Evolutionary conservation across 495 filamentous ascomycete species (phyloP).

Genomic region (Annulohypoxylon stygium): DNA sequence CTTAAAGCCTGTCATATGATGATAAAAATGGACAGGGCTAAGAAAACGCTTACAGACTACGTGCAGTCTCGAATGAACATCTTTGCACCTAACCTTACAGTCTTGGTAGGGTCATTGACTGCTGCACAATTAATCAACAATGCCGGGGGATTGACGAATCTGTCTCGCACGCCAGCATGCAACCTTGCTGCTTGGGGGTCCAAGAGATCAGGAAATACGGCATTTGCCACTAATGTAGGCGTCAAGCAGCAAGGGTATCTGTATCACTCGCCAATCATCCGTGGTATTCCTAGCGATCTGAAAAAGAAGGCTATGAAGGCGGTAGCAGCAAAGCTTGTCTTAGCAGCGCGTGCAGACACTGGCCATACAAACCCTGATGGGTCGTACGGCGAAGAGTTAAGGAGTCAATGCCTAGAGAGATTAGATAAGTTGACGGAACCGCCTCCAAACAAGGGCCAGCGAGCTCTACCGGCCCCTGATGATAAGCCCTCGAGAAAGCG

Average conservation of each 20-base stretch:
- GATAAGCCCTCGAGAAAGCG: constrained; percentile 96
- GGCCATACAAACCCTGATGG: constrained; percentile 88
- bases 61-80: constrained; percentile 98
- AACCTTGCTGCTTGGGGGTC: constrained; percentile 91
- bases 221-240: constrained; percentile 94
- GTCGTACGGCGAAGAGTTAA: constrained; percentile 84
- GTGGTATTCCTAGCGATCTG: constrained; percentile 83
- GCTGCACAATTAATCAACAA: constrained; percentile 97
- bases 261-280: constrained; percentile 89
- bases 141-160: constrained; percentile 85
- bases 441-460: constrained; percentile 88
- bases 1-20: constrained; percentile 88
- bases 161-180: constrained; percentile 92
- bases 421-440: constrained; percentile 96
- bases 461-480: constrained; percentile 92
- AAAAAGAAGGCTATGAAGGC: constrained; percentile 97
- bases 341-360: constrained; percentile 89
- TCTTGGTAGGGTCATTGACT: constrained; percentile 91
- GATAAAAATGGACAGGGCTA: constrained; percentile 86
- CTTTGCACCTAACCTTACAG: constrained; percentile 95
- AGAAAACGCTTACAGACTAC: constrained; percentile 88
- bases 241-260: constrained; percentile 94
- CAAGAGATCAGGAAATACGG: constrained; percentile 83
- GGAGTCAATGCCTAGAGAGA: constrained; percentile 83
- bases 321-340: constrained; percentile 90